A percentile compares a stretch with the other conserved stretches of the same genome.
Conservation (phyloP, 805 yeast genomes). For the Nakazawaea pomicola region DNA sequence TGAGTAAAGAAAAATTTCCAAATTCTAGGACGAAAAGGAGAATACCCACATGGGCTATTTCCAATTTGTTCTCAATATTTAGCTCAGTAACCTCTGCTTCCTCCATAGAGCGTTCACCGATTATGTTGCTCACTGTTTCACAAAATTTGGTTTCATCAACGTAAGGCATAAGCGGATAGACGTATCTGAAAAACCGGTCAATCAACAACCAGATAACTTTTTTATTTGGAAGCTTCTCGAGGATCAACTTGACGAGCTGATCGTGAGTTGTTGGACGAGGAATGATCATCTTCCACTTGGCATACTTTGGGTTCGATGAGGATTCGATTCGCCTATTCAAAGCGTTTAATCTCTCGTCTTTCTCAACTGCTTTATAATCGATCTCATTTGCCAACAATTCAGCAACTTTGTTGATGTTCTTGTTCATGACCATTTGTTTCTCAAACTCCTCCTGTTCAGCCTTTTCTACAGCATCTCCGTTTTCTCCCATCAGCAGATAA, state of each 20-base stretch:
- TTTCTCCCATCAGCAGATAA: neutral
- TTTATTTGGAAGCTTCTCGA: conserved; percentile 22
- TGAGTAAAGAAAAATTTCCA: conserved; percentile 5
- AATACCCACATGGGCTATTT: conserved; percentile 20
- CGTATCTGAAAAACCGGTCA: conserved; percentile 30
- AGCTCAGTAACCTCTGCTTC: conserved; percentile 10
- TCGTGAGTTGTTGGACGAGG: conserved; percentile 3
- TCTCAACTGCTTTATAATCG: neutral
- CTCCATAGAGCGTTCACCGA: conserved; percentile 22
- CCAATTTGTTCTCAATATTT: conserved; percentile 14
- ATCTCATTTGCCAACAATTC: neutral
- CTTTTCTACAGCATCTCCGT: neutral
- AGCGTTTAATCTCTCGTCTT: neutral
- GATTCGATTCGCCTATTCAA: neutral
- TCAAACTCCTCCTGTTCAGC: neutral
- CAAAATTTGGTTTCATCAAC: conserved; percentile 36
- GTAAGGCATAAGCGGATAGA: conserved; percentile 44
- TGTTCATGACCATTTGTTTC: neutral
- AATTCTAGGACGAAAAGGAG: conserved; percentile 22
- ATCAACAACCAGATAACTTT: conserved; percentile 32
- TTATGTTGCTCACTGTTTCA: conserved; percentile 27
- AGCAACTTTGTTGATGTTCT: neutral
- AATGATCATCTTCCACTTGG: neutral
- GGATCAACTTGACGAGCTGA: conserved; percentile 1
- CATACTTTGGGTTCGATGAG: conserved; percentile 1